phyloP scores from a whole-genome alignment of 106 monocot genomes.

The Dendrobium catenatum region DNA sequence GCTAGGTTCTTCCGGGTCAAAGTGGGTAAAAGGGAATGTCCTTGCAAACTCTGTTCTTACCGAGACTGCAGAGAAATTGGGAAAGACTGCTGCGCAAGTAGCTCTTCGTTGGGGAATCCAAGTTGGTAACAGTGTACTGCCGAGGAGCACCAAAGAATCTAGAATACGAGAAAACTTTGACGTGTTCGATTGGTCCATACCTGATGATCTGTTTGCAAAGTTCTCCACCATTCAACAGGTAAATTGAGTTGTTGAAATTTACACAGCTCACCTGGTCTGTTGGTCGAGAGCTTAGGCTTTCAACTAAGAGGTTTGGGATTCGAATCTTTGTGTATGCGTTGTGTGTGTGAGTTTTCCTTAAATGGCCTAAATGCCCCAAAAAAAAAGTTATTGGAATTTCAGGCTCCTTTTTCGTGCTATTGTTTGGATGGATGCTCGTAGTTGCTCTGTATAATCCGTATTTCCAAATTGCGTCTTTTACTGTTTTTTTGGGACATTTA shows the following conservation, averaged over 20 bases:
- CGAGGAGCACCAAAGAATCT: slow-evolving; percentile 55
- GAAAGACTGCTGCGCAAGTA: slow-evolving; percentile 35
- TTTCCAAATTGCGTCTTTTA: no score
- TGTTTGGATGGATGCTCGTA: no score
- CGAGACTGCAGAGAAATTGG: slow-evolving; percentile 33
- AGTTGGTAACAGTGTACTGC: slow-evolving; percentile 38
- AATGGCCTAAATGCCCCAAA: no score
- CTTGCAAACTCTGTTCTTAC: slow-evolving; percentile 34
- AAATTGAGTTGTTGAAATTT: slow-evolving; percentile 7
- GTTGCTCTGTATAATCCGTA: no score
- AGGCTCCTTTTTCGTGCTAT: background rate
- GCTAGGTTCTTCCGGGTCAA: slow-evolving; percentile 56
- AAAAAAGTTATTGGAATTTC: background rate
- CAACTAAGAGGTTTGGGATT: no score
- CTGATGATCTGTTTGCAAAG: slow-evolving; percentile 39
- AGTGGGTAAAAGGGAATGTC: slow-evolving; percentile 35
- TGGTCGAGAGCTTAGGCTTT: no score
- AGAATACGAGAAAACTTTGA: slow-evolving; percentile 61
- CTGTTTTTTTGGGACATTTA: no score
- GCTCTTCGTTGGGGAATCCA: slow-evolving; percentile 41
- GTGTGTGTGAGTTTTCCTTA: no score
- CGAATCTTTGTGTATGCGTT: no score
- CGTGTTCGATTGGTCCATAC: slow-evolving; percentile 64
- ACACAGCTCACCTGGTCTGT: no score
- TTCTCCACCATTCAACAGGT: slow-evolving; percentile 60